Conservation (phyloP, 345 rosid species). For the Citrus inodora region DNA sequence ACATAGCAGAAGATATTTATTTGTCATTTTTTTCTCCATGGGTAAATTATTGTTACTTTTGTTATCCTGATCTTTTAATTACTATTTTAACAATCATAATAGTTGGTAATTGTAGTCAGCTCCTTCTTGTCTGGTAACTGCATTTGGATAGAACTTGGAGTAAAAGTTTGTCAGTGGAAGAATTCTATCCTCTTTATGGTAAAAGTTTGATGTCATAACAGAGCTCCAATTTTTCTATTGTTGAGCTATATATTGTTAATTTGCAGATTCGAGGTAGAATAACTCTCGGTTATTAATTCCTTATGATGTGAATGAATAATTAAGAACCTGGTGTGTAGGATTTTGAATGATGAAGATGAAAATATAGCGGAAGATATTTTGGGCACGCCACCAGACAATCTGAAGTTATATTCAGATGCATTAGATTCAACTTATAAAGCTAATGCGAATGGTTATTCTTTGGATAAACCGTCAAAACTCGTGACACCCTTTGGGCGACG, state of each 20-base stretch:
- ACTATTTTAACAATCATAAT: background rate
- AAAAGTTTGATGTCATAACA: background rate
- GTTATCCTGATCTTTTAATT: background rate
- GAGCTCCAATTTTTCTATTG: background rate
- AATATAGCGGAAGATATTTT: constrained; percentile 41
- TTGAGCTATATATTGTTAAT: background rate
- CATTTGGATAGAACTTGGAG: background rate
- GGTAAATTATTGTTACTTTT: background rate
- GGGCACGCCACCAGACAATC: constrained; percentile 62
- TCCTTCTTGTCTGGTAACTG: background rate
- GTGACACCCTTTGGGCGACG: constrained; percentile 83
- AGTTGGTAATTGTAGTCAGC: background rate
- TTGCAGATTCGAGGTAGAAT: background rate
- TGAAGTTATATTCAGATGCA: constrained; percentile 34
- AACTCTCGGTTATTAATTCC: background rate
- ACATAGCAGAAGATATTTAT: constrained; percentile 37
- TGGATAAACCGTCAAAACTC: constrained; percentile 49
- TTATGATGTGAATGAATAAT: background rate
- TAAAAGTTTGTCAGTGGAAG: background rate
- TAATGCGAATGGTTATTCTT: constrained; percentile 54
- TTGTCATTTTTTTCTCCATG: background rate
- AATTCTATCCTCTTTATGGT: background rate
- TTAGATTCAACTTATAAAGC: constrained; percentile 39
- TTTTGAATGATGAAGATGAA: constrained; percentile 58
- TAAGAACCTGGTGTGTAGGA: constrained; percentile 34